Evolutionary conservation across 106 monocot species (phyloP).

Genomic region (Iris macrosiphon): DNA sequence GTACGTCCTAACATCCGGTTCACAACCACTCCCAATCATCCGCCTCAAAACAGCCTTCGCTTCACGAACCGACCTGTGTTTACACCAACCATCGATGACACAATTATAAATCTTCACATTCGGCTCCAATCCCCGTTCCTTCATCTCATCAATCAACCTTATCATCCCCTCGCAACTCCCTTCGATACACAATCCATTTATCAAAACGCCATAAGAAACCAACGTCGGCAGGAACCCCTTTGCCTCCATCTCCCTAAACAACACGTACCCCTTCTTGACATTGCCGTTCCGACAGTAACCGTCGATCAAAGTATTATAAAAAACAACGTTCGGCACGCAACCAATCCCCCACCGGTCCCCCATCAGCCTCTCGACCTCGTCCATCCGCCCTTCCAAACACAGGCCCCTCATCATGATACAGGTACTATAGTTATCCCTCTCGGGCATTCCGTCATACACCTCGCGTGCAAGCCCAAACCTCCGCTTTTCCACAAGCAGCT

Average conservation of each 20-base stretch:
- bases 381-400: slow-evolving; percentile 54
- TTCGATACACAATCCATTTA: slow-evolving; percentile 53
- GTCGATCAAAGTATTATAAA: slow-evolving; percentile 74
- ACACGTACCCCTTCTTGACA: slow-evolving; percentile 22
- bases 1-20: slow-evolving; percentile 61
- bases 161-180: slow-evolving; percentile 33
- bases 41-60: slow-evolving; percentile 52
- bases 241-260: slow-evolving; percentile 65
- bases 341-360: slow-evolving; percentile 57
- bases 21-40: slow-evolving; percentile 47
- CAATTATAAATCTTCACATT: slow-evolving; percentile 67
- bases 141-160: slow-evolving; percentile 57
- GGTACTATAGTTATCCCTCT: slow-evolving; percentile 54
- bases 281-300: slow-evolving; percentile 59
- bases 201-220: slow-evolving; percentile 66
- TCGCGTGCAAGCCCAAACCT: slow-evolving; percentile 23
- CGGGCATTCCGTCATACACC: slow-evolving; percentile 86
- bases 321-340: slow-evolving; percentile 69
- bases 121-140: slow-evolving; percentile 44
- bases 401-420: slow-evolving; percentile 49
- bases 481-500: slow-evolving; percentile 33
- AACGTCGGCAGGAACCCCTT: slow-evolving; percentile 82
- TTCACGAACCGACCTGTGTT: slow-evolving; percentile 30
- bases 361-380: slow-evolving; percentile 54
- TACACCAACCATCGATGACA: slow-evolving; percentile 45